phyloP scores from a whole-genome alignment of 2,329 filamentous ascomycete genomes.

The Penicillium palitans region DNA sequence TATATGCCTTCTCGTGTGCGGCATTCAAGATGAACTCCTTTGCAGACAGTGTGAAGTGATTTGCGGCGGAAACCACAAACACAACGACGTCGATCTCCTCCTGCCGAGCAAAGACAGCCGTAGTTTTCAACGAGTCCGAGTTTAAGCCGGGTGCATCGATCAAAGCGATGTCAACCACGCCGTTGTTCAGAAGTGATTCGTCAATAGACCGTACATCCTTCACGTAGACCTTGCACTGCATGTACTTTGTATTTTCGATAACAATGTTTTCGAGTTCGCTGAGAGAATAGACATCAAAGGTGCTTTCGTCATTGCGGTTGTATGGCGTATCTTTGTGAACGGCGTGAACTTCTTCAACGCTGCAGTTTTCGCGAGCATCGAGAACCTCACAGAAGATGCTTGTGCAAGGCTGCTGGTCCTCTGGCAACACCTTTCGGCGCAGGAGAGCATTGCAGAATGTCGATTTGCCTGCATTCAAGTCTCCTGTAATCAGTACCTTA shows the following conservation, averaged over 20 bases:
- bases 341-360: constrained; percentile 92
- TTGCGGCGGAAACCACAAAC: constrained; percentile 95
- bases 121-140: constrained; percentile 94
- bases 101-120: constrained; percentile 92
- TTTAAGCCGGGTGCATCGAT: constrained; percentile 97
- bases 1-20: constrained; percentile 94
- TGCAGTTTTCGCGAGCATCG: constrained; percentile 85
- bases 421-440: constrained; percentile 85
- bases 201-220: constrained; percentile 86
- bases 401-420: constrained; percentile 97
- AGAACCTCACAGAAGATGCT: constrained; percentile 98
- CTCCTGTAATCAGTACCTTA: constrained; percentile 93
- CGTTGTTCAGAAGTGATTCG: constrained; percentile 93
- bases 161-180: constrained; percentile 94
- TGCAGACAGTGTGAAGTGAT: constrained; percentile 97
- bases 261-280: constrained; percentile 84
- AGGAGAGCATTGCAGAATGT: constrained; percentile 98
- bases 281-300: constrained; percentile 83
- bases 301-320: constrained; percentile 86
- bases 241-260: constrained; percentile 80
- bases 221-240: constrained; percentile 96
- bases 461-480: constrained; percentile 95
- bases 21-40: constrained; percentile 97
- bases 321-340: constrained; percentile 80
- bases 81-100: constrained; percentile 99